A percentile compares a stretch with the other conserved stretches of the same genome.
phyloP scores from a whole-genome alignment of 106 monocot species.

The Allium sativum region DNA sequence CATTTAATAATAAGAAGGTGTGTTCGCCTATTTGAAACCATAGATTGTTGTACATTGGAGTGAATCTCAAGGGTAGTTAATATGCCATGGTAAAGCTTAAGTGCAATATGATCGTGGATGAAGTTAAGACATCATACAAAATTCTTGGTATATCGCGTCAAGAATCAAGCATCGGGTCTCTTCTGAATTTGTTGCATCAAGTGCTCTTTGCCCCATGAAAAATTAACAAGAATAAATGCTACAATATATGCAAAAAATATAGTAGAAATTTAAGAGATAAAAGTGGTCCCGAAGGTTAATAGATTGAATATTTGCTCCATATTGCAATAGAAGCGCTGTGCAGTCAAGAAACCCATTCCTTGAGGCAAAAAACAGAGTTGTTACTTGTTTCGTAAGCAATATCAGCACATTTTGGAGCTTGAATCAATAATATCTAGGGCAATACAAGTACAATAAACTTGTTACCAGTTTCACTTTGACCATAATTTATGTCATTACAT shows the following conservation, averaged over 20 bases:
- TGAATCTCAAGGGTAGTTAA: background rate
- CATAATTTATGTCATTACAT: too few species aligned
- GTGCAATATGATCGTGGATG: background rate
- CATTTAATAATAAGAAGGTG: too few species aligned
- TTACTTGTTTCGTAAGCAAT: slow-evolving; percentile 17
- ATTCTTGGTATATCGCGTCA: background rate
- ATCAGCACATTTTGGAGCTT: slow-evolving; percentile 21
- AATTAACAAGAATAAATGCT: background rate
- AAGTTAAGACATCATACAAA: background rate
- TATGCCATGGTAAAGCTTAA: background rate
- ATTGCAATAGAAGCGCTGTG: slow-evolving; percentile 21
- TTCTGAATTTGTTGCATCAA: slow-evolving; percentile 23
- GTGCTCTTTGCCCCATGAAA: slow-evolving; percentile 22
- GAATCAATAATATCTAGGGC: slow-evolving; percentile 22
- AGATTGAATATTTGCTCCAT: slow-evolving; percentile 20
- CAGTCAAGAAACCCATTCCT: slow-evolving; percentile 17
- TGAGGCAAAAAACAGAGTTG: slow-evolving; percentile 24
- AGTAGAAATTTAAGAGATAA: background rate
- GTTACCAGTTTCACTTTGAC: too few species aligned
- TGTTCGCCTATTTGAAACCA: too few species aligned
- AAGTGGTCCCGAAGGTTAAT: slow-evolving; percentile 15
- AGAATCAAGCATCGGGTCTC: slow-evolving; percentile 24
- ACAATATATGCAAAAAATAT: background rate
- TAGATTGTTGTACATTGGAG: background rate
- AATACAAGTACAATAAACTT: background rate